Percentiles rank a stretch among this genome's conserved stretches.
Conservation (phyloP, 331 rosid genomes). For the Prunus yedoensis region DNA sequence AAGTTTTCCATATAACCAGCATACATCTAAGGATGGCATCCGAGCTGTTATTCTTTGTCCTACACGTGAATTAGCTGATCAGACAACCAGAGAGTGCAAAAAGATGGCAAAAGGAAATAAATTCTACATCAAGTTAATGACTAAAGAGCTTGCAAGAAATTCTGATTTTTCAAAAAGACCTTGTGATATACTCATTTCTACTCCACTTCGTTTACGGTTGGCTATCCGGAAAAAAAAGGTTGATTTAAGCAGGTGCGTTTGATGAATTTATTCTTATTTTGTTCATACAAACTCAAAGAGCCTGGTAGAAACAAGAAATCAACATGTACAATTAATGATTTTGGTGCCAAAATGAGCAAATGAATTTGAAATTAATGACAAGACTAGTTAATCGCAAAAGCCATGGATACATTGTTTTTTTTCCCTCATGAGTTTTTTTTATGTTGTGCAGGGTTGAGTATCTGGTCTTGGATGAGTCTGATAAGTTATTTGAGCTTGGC, state of each 20-base stretch:
- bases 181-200: constrained; percentile 83
- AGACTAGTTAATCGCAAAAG: not conserved
- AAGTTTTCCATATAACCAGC: constrained; percentile 37
- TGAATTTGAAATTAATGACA: not conserved
- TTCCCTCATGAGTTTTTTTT: constrained; percentile 12
- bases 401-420: not conserved
- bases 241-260: constrained; percentile 69
- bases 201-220: constrained; percentile 74
- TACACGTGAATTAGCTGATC: constrained; percentile 82
- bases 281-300: constrained; percentile 5
- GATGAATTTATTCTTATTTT: constrained; percentile 13
- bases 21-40: constrained; percentile 53
- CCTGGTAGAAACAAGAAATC: not conserved
- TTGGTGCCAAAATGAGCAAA: not conserved
- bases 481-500: constrained; percentile 89
- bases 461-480: constrained; percentile 95
- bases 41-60: constrained; percentile 87
- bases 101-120: constrained; percentile 67
- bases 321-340: not conserved
- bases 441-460: constrained; percentile 67
- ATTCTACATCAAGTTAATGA: constrained; percentile 65
- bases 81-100: constrained; percentile 89
- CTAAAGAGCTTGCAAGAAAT: constrained; percentile 52
- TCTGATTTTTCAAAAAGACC: constrained; percentile 65
- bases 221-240: constrained; percentile 63